These are phyloP conservation scores for Geotrichum ghanense DNA, from an alignment of 805 yeast genomes.

Conservation along the genomic window DNA sequence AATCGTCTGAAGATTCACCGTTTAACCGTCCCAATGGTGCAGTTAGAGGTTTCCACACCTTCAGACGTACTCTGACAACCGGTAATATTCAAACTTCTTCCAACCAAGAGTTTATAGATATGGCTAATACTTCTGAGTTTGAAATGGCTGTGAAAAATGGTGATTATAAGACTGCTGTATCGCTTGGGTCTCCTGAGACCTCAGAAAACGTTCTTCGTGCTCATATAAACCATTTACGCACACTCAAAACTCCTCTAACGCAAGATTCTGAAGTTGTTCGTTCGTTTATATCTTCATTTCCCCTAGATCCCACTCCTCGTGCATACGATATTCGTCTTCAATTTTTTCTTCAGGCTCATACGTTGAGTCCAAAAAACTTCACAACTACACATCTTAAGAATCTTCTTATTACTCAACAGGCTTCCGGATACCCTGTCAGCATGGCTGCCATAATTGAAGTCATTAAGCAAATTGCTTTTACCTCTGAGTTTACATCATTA, in stretches of 20 bases:
- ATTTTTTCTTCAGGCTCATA: constrained; percentile 8
- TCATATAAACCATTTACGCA: constrained; percentile 13
- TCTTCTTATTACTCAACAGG: constrained; percentile 21
- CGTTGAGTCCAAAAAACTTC: constrained; percentile 13
- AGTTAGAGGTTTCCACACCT: background rate
- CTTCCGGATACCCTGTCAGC: constrained; percentile 20
- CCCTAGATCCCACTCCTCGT: constrained; percentile 12
- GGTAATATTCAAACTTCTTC: background rate
- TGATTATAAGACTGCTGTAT: constrained; percentile 2
- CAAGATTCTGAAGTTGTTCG: constrained; percentile 12
- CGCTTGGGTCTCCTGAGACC: background rate
- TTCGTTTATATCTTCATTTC: constrained; percentile 16
- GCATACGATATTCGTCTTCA: constrained; percentile 16
- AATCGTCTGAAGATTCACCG: background rate
- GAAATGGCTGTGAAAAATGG: constrained; percentile 7
- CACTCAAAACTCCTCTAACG: constrained; percentile 5
- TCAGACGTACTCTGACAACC: background rate
- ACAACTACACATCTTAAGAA: constrained; percentile 17
- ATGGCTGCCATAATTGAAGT: constrained; percentile 20
- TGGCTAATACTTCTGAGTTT: constrained; percentile 7
- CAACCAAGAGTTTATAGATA: background rate
- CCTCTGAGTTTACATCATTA: constrained; percentile 16
- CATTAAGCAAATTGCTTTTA: constrained; percentile 21
- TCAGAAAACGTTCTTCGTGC: constrained; percentile 10
- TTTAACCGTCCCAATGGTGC: constrained; percentile 2